Conservation (phyloP, 2,329 filamentous ascomycete genomes). For the Fusarium ambrosium region DNA sequence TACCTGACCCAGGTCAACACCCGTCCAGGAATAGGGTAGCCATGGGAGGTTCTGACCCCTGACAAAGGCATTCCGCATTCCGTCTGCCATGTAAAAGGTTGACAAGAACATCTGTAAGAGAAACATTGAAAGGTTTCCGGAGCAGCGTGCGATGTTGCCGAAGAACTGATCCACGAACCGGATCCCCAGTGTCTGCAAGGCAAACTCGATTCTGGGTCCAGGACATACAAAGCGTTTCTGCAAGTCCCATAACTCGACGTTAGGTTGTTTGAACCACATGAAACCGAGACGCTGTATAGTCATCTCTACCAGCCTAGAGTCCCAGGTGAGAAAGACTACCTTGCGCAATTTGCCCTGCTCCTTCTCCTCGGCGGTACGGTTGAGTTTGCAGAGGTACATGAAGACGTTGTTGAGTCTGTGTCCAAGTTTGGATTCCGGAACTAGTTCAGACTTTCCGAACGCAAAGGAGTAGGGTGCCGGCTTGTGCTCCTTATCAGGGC, state of each 20-base stretch:
- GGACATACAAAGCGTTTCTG: background rate
- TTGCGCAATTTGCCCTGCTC: background rate
- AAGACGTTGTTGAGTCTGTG: background rate
- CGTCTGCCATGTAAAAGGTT: background rate
- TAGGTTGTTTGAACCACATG: background rate
- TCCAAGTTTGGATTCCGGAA: background rate
- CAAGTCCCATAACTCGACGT: background rate
- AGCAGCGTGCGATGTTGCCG: background rate
- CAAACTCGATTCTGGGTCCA: background rate
- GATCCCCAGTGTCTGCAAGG: background rate
- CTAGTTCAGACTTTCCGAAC: background rate
- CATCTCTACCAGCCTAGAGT: background rate
- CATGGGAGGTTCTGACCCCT: background rate
- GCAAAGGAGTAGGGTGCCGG: slow-evolving; percentile 1
- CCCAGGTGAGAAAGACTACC: background rate
- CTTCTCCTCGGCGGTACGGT: background rate
- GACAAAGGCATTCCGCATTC: background rate
- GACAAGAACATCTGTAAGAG: slow-evolving; percentile 1
- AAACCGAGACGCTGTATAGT: background rate
- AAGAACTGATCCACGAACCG: background rate
- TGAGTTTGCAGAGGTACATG: background rate
- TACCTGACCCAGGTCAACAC: background rate
- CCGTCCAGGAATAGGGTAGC: background rate
- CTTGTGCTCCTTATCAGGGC: background rate
- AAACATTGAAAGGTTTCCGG: background rate